A percentile compares a stretch with the other conserved stretches of the same genome.
Evolutionary conservation across 495 filamentous ascomycete species (phyloP).

Genomic region (Daldinia childiae): DNA sequence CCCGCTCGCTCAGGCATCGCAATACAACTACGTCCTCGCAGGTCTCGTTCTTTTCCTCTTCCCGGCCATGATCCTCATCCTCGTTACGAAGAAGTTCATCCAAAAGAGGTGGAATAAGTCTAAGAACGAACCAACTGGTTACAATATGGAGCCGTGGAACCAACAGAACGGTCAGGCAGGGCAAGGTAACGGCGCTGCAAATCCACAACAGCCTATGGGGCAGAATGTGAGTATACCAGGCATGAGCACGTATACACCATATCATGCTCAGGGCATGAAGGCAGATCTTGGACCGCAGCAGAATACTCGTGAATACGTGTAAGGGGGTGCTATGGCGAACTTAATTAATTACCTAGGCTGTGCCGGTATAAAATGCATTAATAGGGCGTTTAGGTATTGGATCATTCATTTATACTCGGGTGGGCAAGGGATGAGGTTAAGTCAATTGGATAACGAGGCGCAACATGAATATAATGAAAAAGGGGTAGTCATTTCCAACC

Average conservation of each 20-base stretch:
- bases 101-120: slow-evolving; percentile 27
- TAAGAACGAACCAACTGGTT: slow-evolving; percentile 33
- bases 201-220: slow-evolving; percentile 8
- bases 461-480: background rate
- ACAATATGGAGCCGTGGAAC: slow-evolving; percentile 42
- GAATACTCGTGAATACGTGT: slow-evolving; percentile 31
- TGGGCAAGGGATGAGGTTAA: background rate
- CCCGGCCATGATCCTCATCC: slow-evolving; percentile 40
- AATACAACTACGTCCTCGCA: slow-evolving; percentile 50
- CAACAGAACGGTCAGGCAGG: slow-evolving; percentile 15
- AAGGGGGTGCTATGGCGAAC: background rate
- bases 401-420: background rate
- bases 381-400: slow-evolving; percentile 9
- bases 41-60: slow-evolving; percentile 45
- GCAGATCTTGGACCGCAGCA: slow-evolving; percentile 18
- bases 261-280: slow-evolving; percentile 20
- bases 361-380: slow-evolving; percentile 5
- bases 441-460: background rate
- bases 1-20: slow-evolving; percentile 48
- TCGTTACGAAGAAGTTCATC: slow-evolving; percentile 35
- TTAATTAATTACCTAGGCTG: slow-evolving; percentile 4
- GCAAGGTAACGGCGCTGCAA: background rate
- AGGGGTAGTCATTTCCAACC: background rate
- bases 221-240: slow-evolving; percentile 28
- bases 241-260: slow-evolving; percentile 26